Evolutionary conservation across 257 asterid genomes (phyloP).

Genomic region (Plectranthus barbatus): DNA sequence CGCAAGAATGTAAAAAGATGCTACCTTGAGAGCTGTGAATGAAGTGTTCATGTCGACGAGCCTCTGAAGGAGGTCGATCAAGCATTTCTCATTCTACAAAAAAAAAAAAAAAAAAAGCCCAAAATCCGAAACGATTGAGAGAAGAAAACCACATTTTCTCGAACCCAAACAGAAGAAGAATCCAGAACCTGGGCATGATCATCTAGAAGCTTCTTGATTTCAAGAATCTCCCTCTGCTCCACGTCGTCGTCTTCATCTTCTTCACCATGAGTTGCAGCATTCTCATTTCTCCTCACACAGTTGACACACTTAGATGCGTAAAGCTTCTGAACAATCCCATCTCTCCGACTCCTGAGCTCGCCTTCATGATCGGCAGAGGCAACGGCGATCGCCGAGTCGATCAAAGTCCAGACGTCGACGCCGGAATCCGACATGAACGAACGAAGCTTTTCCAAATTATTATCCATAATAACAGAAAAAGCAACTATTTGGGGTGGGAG

Average conservation of each 20-base stretch:
- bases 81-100: slow-evolving; percentile 23
- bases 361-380: slow-evolving; percentile 34
- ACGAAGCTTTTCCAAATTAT: slow-evolving; percentile 38
- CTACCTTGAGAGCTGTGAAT: slow-evolving; percentile 42
- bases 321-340: slow-evolving; percentile 41
- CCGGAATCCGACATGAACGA: slow-evolving; percentile 38
- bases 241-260: slow-evolving; percentile 8
- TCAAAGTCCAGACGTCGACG: slow-evolving; percentile 42
- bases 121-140: no score
- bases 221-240: slow-evolving; percentile 21
- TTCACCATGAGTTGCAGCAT: not conserved
- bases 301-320: slow-evolving; percentile 14
- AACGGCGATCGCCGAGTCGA: slow-evolving; percentile 38
- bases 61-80: slow-evolving; percentile 36
- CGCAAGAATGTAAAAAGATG: not conserved
- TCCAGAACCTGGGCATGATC: slow-evolving; percentile 33
- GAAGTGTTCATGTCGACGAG: slow-evolving; percentile 40
- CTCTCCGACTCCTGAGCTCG: slow-evolving; percentile 35
- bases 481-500: no score
- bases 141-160: no score
- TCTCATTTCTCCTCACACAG: not conserved
- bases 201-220: slow-evolving; percentile 34
- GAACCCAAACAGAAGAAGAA: not conserved
- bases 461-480: slow-evolving; percentile 22
- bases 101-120: no score